These are phyloP conservation scores for Ilyonectria mors-panacis DNA, from an alignment of 2,329 filamentous ascomycete genomes.

Conservation along the genomic window DNA sequence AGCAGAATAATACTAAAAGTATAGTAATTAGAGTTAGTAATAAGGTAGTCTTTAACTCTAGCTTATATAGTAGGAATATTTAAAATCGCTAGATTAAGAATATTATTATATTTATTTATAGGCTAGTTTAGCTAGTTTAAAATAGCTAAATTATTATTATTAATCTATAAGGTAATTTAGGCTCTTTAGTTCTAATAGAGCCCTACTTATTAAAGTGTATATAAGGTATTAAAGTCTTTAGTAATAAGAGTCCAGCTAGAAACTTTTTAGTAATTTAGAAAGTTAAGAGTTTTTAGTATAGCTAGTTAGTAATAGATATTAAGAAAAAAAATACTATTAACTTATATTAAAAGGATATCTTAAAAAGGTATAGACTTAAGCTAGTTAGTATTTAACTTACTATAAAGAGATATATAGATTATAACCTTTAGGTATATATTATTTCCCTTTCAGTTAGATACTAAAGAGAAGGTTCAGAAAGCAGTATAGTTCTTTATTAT, in stretches of 20 bases:
- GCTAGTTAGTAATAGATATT: background rate
- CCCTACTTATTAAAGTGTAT: background rate
- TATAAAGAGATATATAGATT: background rate
- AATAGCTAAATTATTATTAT: background rate
- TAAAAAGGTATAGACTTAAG: background rate
- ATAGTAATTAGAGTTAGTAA: background rate
- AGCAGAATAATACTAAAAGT: background rate
- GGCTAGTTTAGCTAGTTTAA: background rate
- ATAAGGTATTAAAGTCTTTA: background rate
- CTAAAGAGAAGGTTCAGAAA: background rate
- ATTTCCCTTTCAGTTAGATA: background rate
- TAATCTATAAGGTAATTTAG: background rate
- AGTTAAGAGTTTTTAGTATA: background rate
- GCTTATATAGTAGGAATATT: background rate
- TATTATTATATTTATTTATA: background rate
- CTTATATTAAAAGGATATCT: background rate
- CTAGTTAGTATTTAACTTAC: background rate
- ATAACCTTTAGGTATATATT: background rate
- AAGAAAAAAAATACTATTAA: background rate
- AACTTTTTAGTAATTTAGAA: background rate
- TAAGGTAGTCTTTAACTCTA: background rate
- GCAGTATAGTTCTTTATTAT: background rate
- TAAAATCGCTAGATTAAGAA: background rate
- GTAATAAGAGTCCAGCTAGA: background rate
- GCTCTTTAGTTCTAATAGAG: background rate